Evolutionary conservation across 2,329 filamentous ascomycete genomes (phyloP).

Genomic region (Magnaporthales sp.): DNA sequence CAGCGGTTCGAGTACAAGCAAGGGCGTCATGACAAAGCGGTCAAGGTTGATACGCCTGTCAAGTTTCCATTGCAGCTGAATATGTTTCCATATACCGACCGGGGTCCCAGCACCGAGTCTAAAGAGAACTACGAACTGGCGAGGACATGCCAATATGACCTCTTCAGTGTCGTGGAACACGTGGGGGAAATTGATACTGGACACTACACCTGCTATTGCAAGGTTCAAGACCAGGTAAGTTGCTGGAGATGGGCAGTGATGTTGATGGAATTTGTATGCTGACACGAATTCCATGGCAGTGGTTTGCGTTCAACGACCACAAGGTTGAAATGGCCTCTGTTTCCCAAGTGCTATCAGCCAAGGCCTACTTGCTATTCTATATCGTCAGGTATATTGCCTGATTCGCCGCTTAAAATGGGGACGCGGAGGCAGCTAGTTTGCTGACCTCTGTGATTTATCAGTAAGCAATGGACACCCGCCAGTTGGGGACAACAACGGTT

Average conservation of each 20-base stretch:
- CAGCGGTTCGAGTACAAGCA: slow-evolving; percentile 67
- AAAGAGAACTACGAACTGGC: slow-evolving; percentile 46
- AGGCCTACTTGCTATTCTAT: slow-evolving; percentile 90
- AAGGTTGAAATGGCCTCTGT: slow-evolving; percentile 78
- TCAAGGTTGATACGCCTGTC: slow-evolving; percentile 82
- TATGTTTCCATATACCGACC: slow-evolving; percentile 81
- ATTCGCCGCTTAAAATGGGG: slow-evolving; percentile 6
- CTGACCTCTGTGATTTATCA: not conserved
- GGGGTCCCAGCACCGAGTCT: slow-evolving; percentile 41
- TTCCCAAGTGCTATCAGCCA: slow-evolving; percentile 74
- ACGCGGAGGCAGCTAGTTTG: slow-evolving; percentile 3
- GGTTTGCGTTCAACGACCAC: slow-evolving; percentile 95
- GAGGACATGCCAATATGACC: slow-evolving; percentile 70
- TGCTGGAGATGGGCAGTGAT: not conserved
- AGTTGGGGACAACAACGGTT: not conserved
- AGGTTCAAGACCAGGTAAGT: slow-evolving; percentile 63
- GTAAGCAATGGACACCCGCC: slow-evolving; percentile 3
- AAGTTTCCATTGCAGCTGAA: slow-evolving; percentile 81
- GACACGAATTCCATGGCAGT: slow-evolving; percentile 36
- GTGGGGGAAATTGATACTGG: slow-evolving; percentile 89
- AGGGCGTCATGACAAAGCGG: slow-evolving; percentile 59
- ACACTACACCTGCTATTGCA: slow-evolving; percentile 84
- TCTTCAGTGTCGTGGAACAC: slow-evolving; percentile 85
- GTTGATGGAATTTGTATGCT: not conserved
- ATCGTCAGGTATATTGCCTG: slow-evolving; percentile 54